Conservation (phyloP, 495 filamentous ascomycete species). For the Hypoxylon rickii region DNA sequence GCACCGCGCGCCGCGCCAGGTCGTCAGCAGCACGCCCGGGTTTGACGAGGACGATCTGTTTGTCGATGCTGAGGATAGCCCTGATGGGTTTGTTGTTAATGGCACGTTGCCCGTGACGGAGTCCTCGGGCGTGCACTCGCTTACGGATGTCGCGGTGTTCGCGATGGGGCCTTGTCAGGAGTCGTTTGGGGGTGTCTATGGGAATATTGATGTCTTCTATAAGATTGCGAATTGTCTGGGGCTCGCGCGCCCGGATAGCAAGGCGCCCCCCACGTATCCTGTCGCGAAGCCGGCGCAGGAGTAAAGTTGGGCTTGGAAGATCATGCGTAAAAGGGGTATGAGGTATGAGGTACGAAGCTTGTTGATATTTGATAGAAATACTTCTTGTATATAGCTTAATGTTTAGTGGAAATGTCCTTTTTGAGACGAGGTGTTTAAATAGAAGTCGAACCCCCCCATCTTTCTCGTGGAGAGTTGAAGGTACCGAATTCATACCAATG, state of each 20-base stretch:
- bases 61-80: conserved; percentile 64
- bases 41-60: conserved; percentile 51
- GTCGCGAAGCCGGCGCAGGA: too few relatives aligned
- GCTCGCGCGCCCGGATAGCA: conserved; percentile 44
- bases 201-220: conserved; percentile 73
- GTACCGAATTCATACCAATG: too few relatives aligned
- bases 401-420: too few relatives aligned
- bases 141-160: conserved; percentile 78
- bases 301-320: too few relatives aligned
- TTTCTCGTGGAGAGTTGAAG: too few relatives aligned
- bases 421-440: too few relatives aligned
- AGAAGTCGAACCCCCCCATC: too few relatives aligned
- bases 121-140: conserved; percentile 67
- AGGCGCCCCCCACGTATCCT: too few relatives aligned
- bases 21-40: conserved; percentile 53
- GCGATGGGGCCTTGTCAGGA: conserved; percentile 75
- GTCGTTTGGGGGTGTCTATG: conserved; percentile 68
- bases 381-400: too few relatives aligned
- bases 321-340: too few relatives aligned
- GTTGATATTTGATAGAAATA: too few relatives aligned
- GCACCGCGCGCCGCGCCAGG: conserved; percentile 58
- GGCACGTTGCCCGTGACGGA: conserved; percentile 65
- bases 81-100: conserved; percentile 68
- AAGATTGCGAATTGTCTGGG: conserved; percentile 72
- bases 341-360: too few relatives aligned